Conservation (phyloP, 148 eudicot genomes). For the Cornus florida region DNA sequence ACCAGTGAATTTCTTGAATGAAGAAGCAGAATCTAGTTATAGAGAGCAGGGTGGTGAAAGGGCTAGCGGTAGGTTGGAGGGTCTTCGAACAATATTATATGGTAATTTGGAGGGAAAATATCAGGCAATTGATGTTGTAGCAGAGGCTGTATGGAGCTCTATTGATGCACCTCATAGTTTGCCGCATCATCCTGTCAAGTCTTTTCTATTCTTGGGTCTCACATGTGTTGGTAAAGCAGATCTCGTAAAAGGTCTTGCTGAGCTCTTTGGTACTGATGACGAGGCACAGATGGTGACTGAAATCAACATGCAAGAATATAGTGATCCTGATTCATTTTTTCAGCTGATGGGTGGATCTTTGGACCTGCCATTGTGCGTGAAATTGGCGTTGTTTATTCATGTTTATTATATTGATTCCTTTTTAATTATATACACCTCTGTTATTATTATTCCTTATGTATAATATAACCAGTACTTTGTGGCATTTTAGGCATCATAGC, state of each 20-base stretch:
- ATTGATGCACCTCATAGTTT: background rate
- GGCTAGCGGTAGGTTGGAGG: background rate
- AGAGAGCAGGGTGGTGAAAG: background rate
- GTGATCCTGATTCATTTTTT: too few relatives aligned
- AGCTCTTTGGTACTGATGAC: background rate
- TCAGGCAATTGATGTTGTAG: background rate
- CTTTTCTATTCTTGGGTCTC: conserved; percentile 3
- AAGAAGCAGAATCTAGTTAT: too few relatives aligned
- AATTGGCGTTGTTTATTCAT: too few relatives aligned
- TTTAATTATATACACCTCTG: too few relatives aligned
- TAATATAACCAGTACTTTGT: too few relatives aligned
- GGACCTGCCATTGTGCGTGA: too few relatives aligned
- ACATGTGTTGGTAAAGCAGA: background rate
- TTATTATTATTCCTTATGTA: too few relatives aligned
- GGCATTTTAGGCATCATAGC: too few relatives aligned
- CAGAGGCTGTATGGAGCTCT: background rate
- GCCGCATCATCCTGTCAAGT: background rate
- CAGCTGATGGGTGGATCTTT: too few relatives aligned
- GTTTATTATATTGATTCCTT: too few relatives aligned
- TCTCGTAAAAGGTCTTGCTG: background rate
- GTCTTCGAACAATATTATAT: background rate
- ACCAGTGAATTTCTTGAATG: too few relatives aligned
- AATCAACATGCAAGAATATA: too few relatives aligned
- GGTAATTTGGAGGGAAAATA: background rate
- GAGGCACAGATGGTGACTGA: background rate